Base-by-base conservation (phyloP, 2,329 filamentous ascomycete species). In the Saccharata proteae region DNA sequence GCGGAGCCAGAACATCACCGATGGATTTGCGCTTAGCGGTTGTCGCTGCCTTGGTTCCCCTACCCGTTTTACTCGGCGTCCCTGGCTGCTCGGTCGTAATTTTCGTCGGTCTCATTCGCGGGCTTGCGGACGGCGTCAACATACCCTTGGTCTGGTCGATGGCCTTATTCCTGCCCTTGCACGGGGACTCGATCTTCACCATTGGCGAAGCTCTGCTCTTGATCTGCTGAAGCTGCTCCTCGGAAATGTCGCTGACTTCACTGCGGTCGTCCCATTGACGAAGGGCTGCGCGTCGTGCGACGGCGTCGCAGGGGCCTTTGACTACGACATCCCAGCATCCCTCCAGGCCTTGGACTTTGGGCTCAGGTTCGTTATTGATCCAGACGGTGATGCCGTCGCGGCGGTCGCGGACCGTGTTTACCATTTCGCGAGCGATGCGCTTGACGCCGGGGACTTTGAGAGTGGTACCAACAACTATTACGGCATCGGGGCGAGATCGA, bases 401-500 rank as follows among this genome's bases (percentile, higher is more conserved):
- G 33, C 84, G 74, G 45, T 78, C 74, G 38, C 86, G 72, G n/a
- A 92, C 82, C 18, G 84, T 77, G 29, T 77, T 75, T 53, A 85
- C 94, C 69, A 96, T 74, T 55, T 94, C 86, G 52, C 81, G 81
- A 36, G 88, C 85, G 35, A 98, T 79, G 32, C 86, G 73, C 38
- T 82, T 76, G 25, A 94, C 85, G 6, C 90, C 90, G 1, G 88
- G 88, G 29, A 98, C 86, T 52, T 96, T 96, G 44, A 98, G 63
- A 36, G 83, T 94, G 2, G 90, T 98, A 31, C 90, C 90, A 6
- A 93, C 90, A 16, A 98, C 90, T 43, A 98, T 76, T 16, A 98
- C 71, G 12, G 86, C 86, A 53, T 96, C 90, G 0, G 90, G 88
- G 21, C 85, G 71, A 24, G 78, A 72, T 38, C 84, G 80, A 36